Percentiles rank a stretch among this genome's conserved stretches.
Conservation (phyloP, 2,329 filamentous ascomycete genomes). For the Akanthomyces uredinophilus region DNA sequence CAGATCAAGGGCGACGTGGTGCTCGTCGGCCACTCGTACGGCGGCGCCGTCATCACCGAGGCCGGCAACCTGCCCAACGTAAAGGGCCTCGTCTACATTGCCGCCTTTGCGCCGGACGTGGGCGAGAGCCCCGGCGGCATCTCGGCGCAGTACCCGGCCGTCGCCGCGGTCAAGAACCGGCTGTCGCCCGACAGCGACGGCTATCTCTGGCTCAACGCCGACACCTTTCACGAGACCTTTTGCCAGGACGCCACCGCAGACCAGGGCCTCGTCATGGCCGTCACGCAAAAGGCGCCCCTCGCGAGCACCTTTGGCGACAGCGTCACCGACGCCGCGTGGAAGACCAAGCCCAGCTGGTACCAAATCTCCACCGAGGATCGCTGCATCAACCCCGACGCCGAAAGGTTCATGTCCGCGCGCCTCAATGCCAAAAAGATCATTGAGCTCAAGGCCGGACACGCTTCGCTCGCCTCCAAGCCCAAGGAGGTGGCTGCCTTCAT, state of each 20-base stretch:
- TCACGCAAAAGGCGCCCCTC: slow-evolving; percentile 9
- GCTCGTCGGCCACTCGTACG: slow-evolving; percentile 11
- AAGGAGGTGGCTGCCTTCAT: slow-evolving; percentile 7
- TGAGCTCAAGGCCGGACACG: slow-evolving; percentile 5
- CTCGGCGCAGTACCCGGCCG: slow-evolving; percentile 7
- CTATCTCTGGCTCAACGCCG: slow-evolving; percentile 8
- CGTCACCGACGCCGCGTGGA: slow-evolving; percentile 8
- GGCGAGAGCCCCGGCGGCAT: slow-evolving; percentile 11
- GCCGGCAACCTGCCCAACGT: slow-evolving; percentile 5
- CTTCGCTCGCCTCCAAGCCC: slow-evolving; percentile 4
- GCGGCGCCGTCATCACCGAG: slow-evolving; percentile 11
- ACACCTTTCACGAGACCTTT: slow-evolving; percentile 8
- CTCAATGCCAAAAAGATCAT: slow-evolving; percentile 9
- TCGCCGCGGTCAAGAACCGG: slow-evolving; percentile 5
- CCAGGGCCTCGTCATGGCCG: slow-evolving; percentile 4
- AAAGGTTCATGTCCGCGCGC: slow-evolving; percentile 3
- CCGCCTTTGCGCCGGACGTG: slow-evolving; percentile 10
- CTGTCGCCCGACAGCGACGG: slow-evolving; percentile 5
- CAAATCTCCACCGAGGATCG: slow-evolving; percentile 10
- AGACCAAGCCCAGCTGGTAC: slow-evolving; percentile 8
- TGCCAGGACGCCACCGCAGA: slow-evolving; percentile 6
- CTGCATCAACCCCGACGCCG: slow-evolving; percentile 10
- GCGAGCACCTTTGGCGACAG: slow-evolving; percentile 11
- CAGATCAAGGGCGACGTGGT: not conserved
- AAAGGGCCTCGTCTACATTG: slow-evolving; percentile 6